These are phyloP conservation scores for Wilcoxina mikolae DNA, from an alignment of 495 filamentous ascomycete species.

Conservation along the genomic window DNA sequence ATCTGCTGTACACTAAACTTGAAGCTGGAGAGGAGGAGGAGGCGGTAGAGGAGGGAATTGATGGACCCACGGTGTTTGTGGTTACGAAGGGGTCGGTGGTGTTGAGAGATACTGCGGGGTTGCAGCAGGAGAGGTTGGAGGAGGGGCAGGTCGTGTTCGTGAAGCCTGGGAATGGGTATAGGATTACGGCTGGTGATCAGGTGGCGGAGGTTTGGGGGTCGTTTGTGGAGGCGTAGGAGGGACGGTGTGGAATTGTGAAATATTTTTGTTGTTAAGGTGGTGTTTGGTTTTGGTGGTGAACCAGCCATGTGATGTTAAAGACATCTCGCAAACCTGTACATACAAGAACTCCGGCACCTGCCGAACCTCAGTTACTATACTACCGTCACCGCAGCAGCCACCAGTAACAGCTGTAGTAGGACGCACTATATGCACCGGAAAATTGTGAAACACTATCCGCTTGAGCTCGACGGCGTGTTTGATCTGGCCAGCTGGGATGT, in stretches of 20 bases:
- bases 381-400: too few relatives aligned
- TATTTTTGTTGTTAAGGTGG: too few relatives aligned
- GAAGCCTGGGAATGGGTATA: constrained; percentile 11
- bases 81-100: constrained; percentile 8
- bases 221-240: constrained; percentile 12
- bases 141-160: constrained; percentile 16
- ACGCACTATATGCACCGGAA: too few relatives aligned
- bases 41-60: constrained; percentile 2
- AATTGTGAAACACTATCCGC: too few relatives aligned
- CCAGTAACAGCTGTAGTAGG: too few relatives aligned
- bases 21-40: constrained; percentile 10
- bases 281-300: too few relatives aligned
- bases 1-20: constrained; percentile 11
- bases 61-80: constrained; percentile 15
- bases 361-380: too few relatives aligned
- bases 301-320: too few relatives aligned
- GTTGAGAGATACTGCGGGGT: constrained; percentile 4
- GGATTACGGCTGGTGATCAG: constrained; percentile 5
- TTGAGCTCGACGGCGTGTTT: too few relatives aligned
- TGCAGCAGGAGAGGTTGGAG: constrained; percentile 7
- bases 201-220: constrained; percentile 16
- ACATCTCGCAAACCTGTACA: too few relatives aligned
- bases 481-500: too few relatives aligned
- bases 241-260: neutral
- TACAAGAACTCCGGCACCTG: too few relatives aligned